Conservation (phyloP, 345 rosid genomes). For the Balakata baccata region DNA sequence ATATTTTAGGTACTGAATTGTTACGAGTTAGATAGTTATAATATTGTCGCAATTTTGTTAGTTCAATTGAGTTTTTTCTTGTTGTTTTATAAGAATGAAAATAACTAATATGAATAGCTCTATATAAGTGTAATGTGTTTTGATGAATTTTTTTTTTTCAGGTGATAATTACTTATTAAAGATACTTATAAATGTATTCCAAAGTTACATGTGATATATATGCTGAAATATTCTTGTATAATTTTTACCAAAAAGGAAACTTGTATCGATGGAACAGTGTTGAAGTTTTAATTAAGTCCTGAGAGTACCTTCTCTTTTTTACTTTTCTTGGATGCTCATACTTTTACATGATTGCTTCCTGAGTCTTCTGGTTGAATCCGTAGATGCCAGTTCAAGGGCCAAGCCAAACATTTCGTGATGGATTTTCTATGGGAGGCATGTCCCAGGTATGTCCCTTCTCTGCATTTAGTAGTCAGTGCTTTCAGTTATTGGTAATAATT, state of each 20-base stretch:
- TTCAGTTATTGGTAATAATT: slow-evolving; percentile 3
- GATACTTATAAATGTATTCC: background rate
- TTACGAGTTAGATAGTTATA: too few species aligned
- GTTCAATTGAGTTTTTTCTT: too few species aligned
- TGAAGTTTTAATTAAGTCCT: background rate
- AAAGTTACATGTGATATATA: background rate
- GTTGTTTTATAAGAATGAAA: too few species aligned
- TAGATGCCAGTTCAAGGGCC: slow-evolving; percentile 79
- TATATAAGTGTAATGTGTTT: too few species aligned
- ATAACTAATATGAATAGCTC: too few species aligned
- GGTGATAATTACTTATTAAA: background rate
- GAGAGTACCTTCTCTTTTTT: background rate
- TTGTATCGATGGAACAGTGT: too few species aligned
- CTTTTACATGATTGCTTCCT: slow-evolving; percentile 6
- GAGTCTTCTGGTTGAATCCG: slow-evolving; percentile 15
- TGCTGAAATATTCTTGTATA: background rate
- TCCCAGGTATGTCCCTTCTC: slow-evolving; percentile 60
- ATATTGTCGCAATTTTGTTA: too few species aligned
- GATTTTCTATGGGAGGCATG: slow-evolving; percentile 94
- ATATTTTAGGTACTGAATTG: too few species aligned
- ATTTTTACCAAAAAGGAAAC: background rate
- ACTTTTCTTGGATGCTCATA: background rate
- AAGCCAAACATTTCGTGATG: slow-evolving; percentile 90
- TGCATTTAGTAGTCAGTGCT: background rate
- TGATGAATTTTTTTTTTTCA: too few species aligned